Conservation (phyloP, 352 stramenopile genomes). For the Phytopythium mirpurense region DNA sequence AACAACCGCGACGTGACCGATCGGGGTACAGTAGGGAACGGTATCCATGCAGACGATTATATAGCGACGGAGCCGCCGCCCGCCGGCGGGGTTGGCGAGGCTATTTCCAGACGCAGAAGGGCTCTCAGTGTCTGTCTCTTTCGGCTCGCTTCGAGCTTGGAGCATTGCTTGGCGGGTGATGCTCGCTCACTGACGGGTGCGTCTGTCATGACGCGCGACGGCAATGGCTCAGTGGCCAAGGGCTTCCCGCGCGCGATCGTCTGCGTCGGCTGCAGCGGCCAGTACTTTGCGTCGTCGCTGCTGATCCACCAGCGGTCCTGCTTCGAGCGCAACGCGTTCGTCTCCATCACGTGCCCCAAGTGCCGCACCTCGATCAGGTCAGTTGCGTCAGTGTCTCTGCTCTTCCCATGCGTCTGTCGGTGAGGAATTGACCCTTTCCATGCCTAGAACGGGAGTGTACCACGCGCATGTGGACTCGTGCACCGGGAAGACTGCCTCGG, state of each 20-base stretch:
- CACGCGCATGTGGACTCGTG: conserved; percentile 20
- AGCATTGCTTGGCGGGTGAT: too few relatives aligned
- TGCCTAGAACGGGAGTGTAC: conserved; percentile 19
- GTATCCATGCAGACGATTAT: conserved; percentile 2
- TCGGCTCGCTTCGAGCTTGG: neutral
- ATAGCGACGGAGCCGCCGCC: neutral
- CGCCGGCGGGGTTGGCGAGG: neutral
- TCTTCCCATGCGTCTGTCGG: too few relatives aligned
- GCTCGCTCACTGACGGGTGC: neutral
- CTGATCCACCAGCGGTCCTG: conserved; percentile 68
- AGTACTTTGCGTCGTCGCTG: conserved; percentile 61
- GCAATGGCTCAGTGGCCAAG: neutral
- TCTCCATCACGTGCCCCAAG: conserved; percentile 34
- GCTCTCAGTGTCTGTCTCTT: neutral
- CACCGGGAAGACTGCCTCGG: neutral
- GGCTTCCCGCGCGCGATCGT: conserved; percentile 19
- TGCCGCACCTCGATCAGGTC: conserved; percentile 33
- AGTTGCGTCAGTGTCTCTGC: too few relatives aligned
- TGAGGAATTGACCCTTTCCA: too few relatives aligned
- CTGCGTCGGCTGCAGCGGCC: conserved; percentile 42
- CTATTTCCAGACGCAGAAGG: neutral
- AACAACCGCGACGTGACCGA: neutral
- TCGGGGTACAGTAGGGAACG: too few relatives aligned
- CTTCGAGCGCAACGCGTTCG: conserved; percentile 57
- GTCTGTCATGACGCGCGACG: neutral